Evolutionary conservation across 768 basidiomycete species (phyloP), one percentile per base, ranked within the genome.

Genomic region (Paxillus ammoniavirescens): DNA sequence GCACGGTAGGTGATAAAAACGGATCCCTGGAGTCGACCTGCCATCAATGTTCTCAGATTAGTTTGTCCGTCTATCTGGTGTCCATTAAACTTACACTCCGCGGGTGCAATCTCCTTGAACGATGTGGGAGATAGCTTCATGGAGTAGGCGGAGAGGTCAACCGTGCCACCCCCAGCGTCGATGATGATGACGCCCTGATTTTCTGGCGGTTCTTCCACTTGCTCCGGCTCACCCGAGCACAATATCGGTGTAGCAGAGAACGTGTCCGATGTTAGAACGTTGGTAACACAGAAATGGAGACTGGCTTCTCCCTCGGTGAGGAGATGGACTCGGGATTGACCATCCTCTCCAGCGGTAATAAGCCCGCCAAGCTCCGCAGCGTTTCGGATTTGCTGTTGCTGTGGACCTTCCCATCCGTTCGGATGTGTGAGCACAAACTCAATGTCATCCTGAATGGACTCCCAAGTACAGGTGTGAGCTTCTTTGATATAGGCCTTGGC

Each of bases 261-360:
- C 33, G 45, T 23, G 3, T 76, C 72, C 2, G 64, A 68, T 1
- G 73, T 67, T 5, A 80, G 59, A 0, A 78, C 74, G 55, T 73
- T 77, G 40, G 73, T 69, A 15, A 83, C 70, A 43, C 82, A 83
- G 56, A 78, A 84, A 59, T 84, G 77, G 4, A 82, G 60, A 58
- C 78, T 82, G 0, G 83, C 83, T 63, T 84, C 83, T 0, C 83
- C 83, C 55, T 85, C 83, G 0, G 82, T 84, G 5, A 84, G 77
- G 49, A 85, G 80, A 3, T 74, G 76, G 2, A 84, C 62, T 0
- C 79, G 75, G 1, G 67, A 62, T 30, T 69, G 75, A 0, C 73
- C 77, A 6, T 62, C 63, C 2, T 61, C 49, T 1, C 63, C 73
- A 38, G 77, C 65, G 1, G 73, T 69, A 44, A 86, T 67, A 8